Base-by-base conservation (phyloP, 129 eudicot species). In the Helichrysum umbraculigerum region DNA sequence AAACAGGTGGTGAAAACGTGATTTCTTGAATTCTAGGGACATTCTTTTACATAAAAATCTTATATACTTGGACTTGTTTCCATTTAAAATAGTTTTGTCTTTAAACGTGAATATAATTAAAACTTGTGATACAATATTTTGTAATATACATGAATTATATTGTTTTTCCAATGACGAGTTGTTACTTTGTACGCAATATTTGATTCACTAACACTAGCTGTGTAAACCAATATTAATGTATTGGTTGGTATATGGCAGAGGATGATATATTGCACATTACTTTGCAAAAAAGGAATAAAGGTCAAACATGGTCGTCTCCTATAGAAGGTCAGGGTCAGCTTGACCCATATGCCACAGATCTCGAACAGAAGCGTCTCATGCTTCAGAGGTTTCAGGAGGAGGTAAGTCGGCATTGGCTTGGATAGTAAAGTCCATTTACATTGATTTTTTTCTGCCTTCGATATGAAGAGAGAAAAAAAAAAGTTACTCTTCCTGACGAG, bases 291-390 rank as follows among this genome's bases (percentile, higher is more conserved):
- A 91, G 99, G 80, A 92, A 94, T 72, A 94, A 87, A 85, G 99
- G 97, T 57, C 93, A 91, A 83, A 89, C 99, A 6, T 94, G 99
- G 99, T 80, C 97, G 25, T 94, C 92, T 16, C 99, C 97, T 29
- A 94, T 94, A 71, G 78, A 85, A 75, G 99, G 99, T 63, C 81
- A 87, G 80, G 97, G 97, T 66, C 93, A 86, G 82, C 88, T 94
- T 68, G 97, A 94, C 82, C 94, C 96, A 35, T 83, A 85, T 63
- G 65, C 88, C n/a, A 81, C 91, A 1, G 99, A 91, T 85, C 77
- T 87, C 29, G 99, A 94, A 67, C 97, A 94, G 87, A 94, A 91
- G 81, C 93, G 94, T 70, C 93, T 94, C 84, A 94, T 94, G 99
- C 94, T 94, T 80, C 90, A 94, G 85, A 84, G 97, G 82, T 94